Evolutionary conservation across 2,329 filamentous ascomycete species (phyloP), one percentile per base, ranked within the genome.

Genomic region (Aspergillus sp.): DNA sequence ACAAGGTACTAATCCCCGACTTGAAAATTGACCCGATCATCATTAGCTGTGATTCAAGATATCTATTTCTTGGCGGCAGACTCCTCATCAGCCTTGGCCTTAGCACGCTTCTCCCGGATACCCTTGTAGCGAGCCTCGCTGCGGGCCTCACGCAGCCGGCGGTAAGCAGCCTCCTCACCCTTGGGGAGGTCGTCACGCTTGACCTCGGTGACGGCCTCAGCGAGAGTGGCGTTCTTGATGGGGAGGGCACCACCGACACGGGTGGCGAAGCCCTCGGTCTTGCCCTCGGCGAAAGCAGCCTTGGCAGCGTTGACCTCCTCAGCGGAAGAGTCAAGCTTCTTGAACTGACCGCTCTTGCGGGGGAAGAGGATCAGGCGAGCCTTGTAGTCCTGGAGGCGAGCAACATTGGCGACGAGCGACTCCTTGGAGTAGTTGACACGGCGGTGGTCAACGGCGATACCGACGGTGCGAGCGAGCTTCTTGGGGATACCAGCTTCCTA

Each of bases 381-480:
- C 85, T 90, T 91, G 92, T 96, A 99, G 80, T 92, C 92, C 88
- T 97, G 93, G 79, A 99, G 92, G 78, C 95, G 95, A 81, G 90
- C 90, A 75, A 99, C 94, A 84, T 99, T 99, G 86, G 86, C 86
- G 81, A 91, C 86, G 75, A 98, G 89, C 70, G 90, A 90, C 88
- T 98, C 95, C 85, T 96, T 91, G 78, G 90, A 95, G 77, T 96
- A 90, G 88, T 98, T 99, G 85, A 91, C 88, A 82, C 95, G 94
- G 84, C 95, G 94, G 82, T 88, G 86, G 83, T 99, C 95, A 84
- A 99, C 94, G 71, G 92, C 81, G 83, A 99, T 98, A 82, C 95
- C 95, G 84, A 99, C 91, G 81, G 95, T 98, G 77, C 90, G 88
- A 73, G 95, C 95, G 74, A 96, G 87, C 81, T 92, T 93, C 84